Base-by-base conservation (phyloP, 2,329 filamentous ascomycete species). In the Hypomyces perniciosus region DNA sequence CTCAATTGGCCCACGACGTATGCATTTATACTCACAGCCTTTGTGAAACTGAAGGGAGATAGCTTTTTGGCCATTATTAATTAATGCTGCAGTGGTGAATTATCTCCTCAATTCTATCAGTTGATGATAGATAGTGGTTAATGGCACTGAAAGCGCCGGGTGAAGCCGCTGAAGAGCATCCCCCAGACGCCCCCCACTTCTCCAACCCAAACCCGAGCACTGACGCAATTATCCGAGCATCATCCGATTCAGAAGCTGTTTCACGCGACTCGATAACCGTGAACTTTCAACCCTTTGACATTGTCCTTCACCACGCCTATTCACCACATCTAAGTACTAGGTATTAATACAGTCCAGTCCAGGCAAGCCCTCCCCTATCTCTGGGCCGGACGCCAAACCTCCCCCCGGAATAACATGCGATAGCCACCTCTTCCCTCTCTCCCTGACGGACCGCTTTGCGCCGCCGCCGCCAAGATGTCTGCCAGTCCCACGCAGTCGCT, bases 401-500 rank as follows among this genome's bases (percentile, higher is more conserved):
- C 12, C 27, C n/a, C 27, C 30, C 13, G 33, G 7, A 40, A 34
- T 34, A 49, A 47, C 29, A 43, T 49, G 50, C 45, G 40, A 52
- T 45, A 48, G 45, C 10, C 41, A 44, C 13, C 50, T 20, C 39
- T 42, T 8, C 4, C 46, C 31, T 8, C 46, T 37, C 31, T 35
- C 47, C 27, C 51, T 59, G 59, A 62, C 64, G 61, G 62, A 62
- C 59, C 50, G 58, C 54, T 48, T 53, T 56, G 54, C 58, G 55
- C 57, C 57, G 57, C 52, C 53, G 46, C 56, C 56, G 55, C 64
- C 65, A 69, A 55, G 50, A 77, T 78, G 75, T 74, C 76, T 61
- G 68, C 67, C 66, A 69, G 65, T 58, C 64, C 69, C 34, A 57
- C 66, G 57, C 75, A 75, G 53, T 78, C 79, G 55, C 74, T 81